These are phyloP conservation scores for Geranium brycei DNA, from an alignment of 345 rosid species.

Conservation along the genomic window DNA sequence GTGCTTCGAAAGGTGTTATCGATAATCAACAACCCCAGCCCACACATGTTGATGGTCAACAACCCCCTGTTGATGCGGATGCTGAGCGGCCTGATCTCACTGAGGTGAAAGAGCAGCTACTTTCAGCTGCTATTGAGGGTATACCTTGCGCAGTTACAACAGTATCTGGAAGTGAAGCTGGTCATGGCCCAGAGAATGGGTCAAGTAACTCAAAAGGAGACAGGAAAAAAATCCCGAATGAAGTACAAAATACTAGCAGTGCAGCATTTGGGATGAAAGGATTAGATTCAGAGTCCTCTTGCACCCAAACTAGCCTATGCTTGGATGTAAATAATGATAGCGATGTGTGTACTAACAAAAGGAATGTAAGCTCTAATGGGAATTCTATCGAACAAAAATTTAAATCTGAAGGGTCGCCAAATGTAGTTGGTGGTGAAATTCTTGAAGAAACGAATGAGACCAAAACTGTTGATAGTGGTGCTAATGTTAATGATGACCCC, in stretches of 20 bases:
- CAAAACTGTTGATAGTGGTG: constrained; percentile 21
- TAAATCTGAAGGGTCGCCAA: constrained; percentile 26
- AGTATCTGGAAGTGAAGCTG: constrained; percentile 25
- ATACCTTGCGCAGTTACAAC: constrained; percentile 22
- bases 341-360: constrained; percentile 23
- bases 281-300: constrained; percentile 59
- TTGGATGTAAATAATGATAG: constrained; percentile 44
- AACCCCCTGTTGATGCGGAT: constrained; percentile 13
- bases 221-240: constrained; percentile 23
- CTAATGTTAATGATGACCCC: constrained; percentile 17
- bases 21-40: constrained; percentile 17
- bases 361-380: constrained; percentile 27
- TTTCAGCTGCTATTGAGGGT: constrained; percentile 28
- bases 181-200: constrained; percentile 27
- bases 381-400: constrained; percentile 20
- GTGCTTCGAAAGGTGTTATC: constrained; percentile 15
- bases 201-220: constrained; percentile 25
- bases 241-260: constrained; percentile 18
- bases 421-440: constrained; percentile 31
- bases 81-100: constrained; percentile 23
- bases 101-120: constrained; percentile 22
- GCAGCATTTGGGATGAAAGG: constrained; percentile 30
- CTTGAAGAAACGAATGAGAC: constrained; percentile 27
- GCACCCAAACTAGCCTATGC: constrained; percentile 35
- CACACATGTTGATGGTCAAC: background rate